Percentiles rank a stretch among this genome's conserved stretches.
Conservation (phyloP, 441 rosid species). For the Gossypium lobatum region DNA sequence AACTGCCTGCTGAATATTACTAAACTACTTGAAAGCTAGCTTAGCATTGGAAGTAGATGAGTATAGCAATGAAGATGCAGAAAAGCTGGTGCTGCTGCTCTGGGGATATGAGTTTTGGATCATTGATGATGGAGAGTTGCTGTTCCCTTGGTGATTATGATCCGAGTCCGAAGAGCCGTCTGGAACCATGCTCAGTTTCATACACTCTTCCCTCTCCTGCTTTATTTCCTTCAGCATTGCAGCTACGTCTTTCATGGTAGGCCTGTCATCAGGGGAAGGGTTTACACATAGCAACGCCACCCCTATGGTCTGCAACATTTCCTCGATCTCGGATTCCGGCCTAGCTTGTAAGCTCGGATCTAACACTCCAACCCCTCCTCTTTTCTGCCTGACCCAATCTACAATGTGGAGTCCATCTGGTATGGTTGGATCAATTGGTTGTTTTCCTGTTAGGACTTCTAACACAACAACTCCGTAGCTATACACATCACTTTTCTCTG, state of each 20-base stretch:
- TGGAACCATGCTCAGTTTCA: constrained; percentile 33
- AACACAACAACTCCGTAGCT: constrained; percentile 65
- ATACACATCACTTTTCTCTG: constrained; percentile 64
- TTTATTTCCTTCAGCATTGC: constrained; percentile 62
- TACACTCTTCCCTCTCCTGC: constrained; percentile 43
- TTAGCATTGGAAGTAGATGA: constrained; percentile 39
- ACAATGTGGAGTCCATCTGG: constrained; percentile 62
- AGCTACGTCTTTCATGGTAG: constrained; percentile 75
- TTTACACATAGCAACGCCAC: constrained; percentile 56
- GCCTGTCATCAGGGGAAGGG: constrained; percentile 51
- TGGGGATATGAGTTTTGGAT: constrained; percentile 26
- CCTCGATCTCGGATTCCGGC: constrained; percentile 43
- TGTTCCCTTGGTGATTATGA: constrained; percentile 15
- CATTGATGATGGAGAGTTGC: constrained; percentile 16
- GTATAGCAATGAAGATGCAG: constrained; percentile 49
- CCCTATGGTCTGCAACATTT: constrained; percentile 51
- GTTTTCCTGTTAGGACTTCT: constrained; percentile 66
- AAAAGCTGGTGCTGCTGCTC: constrained; percentile 57
- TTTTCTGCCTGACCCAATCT: constrained; percentile 49
- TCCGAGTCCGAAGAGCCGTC: constrained; percentile 23
- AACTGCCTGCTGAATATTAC: not conserved
- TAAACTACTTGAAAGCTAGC: constrained; percentile 29
- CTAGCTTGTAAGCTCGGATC: constrained; percentile 31
- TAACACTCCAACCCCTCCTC: constrained; percentile 36
- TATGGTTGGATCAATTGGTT: constrained; percentile 76